Evolutionary conservation across 2,329 filamentous ascomycete genomes (phyloP).

Genomic region (Aspergillus udagawae): DNA sequence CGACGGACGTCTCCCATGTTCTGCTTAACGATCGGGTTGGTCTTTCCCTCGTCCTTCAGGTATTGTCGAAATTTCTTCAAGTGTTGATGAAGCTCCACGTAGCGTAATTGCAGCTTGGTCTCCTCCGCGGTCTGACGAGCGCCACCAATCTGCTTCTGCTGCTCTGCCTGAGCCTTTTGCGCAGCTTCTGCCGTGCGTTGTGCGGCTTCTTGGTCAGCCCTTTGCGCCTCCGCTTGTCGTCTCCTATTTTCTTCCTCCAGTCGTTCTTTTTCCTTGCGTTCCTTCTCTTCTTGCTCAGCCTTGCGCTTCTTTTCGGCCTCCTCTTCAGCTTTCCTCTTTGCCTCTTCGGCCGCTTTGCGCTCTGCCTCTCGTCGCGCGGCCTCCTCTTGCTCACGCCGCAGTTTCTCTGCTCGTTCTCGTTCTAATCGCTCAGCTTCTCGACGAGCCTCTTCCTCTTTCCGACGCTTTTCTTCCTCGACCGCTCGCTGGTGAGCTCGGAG

Average conservation of each 20-base stretch:
- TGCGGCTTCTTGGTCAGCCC: conserved; percentile 28
- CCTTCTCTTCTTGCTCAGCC: conserved; percentile 31
- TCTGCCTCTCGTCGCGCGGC: conserved; percentile 38
- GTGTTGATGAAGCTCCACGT: conserved; percentile 59
- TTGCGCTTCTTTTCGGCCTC: conserved; percentile 36
- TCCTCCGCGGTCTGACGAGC: conserved; percentile 30
- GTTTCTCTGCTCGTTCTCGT: conserved; percentile 29
- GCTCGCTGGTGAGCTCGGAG: conserved; percentile 45
- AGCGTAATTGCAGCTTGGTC: conserved; percentile 45
- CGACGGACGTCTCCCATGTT: conserved; percentile 68
- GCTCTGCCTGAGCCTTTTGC: conserved; percentile 25
- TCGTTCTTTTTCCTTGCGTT: conserved; percentile 30
- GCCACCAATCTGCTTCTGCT: conserved; percentile 26
- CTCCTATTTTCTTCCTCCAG: conserved; percentile 31
- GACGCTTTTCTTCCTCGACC: conserved; percentile 35
- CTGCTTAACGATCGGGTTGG: conserved; percentile 57
- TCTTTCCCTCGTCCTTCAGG: conserved; percentile 52
- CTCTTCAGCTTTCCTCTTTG: conserved; percentile 29
- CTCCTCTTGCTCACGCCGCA: conserved; percentile 33
- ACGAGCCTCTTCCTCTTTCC: conserved; percentile 34
- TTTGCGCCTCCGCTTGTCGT: conserved; percentile 26
- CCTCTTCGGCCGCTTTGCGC: conserved; percentile 41
- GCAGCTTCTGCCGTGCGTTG: conserved; percentile 20
- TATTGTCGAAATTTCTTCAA: conserved; percentile 59
- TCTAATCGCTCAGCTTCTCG: conserved; percentile 32